A percentile compares a stretch with the other conserved stretches of the same genome.
phyloP scores from a whole-genome alignment of 1,284 basidiomycete species.

The Xerocomus minutiporus region DNA sequence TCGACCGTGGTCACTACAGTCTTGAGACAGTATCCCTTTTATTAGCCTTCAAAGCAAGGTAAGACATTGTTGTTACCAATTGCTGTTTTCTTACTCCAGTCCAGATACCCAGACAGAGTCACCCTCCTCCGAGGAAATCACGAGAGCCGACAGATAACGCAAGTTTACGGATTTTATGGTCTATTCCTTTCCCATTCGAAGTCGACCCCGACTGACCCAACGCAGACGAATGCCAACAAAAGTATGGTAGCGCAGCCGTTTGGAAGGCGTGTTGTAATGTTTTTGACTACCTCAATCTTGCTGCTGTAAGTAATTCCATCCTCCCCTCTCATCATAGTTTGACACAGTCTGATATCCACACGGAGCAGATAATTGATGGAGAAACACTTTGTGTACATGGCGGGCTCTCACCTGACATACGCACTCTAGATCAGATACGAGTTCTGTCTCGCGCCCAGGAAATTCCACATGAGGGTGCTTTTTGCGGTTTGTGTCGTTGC shows the following conservation, averaged over 20 bases:
- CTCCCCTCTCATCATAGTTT: not conserved
- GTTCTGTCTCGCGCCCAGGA: conserved; percentile 90
- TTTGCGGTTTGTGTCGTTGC: conserved; percentile 65
- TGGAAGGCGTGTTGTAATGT: conserved; percentile 97
- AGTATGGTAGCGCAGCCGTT: conserved; percentile 89
- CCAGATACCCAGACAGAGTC: conserved; percentile 87
- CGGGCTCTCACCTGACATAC: conserved; percentile 87
- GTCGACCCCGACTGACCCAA: not conserved
- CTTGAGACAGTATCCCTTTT: conserved; percentile 93
- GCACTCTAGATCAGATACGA: conserved; percentile 88
- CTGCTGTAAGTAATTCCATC: conserved; percentile 60
- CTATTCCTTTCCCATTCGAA: conserved; percentile 2
- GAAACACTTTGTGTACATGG: conserved; percentile 90
- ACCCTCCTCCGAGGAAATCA: conserved; percentile 93
- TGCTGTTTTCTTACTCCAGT: conserved; percentile 4
- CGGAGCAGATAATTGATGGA: conserved; percentile 82
- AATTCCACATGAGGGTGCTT: conserved; percentile 96
- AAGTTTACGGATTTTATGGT: conserved; percentile 98
- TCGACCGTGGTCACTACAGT: conserved; percentile 94
- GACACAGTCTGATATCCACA: not conserved
- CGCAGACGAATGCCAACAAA: conserved; percentile 92
- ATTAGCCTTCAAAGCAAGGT: conserved; percentile 89
- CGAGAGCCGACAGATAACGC: conserved; percentile 94
- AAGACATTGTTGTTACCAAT: conserved; percentile 16
- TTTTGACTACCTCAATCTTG: conserved; percentile 92